These are phyloP conservation scores for Aspergillus clavatus DNA, from an alignment of 2,329 filamentous ascomycete species.

Conservation along the genomic window DNA sequence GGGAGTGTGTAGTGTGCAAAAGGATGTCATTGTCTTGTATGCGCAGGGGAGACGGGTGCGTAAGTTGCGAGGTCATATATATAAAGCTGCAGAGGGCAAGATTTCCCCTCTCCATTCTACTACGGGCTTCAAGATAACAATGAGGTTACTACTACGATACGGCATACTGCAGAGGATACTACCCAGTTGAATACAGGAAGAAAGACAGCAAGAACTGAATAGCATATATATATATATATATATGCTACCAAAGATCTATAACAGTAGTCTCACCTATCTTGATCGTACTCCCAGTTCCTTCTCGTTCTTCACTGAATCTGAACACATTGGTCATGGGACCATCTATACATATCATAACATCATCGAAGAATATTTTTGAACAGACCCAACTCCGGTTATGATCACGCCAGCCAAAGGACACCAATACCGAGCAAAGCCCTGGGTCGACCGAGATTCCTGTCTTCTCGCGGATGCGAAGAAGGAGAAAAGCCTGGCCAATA, in stretches of 20 bases:
- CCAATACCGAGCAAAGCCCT: conserved; percentile 11
- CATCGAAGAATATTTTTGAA: conserved; percentile 13
- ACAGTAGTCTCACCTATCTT: conserved; percentile 61
- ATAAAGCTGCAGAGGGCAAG: too few species aligned
- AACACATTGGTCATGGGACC: conserved; percentile 10
- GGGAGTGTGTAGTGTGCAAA: too few species aligned
- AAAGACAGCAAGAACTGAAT: too few species aligned
- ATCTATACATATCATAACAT: conserved; percentile 12
- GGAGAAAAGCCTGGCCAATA: conserved; percentile 4
- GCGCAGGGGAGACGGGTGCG: too few species aligned
- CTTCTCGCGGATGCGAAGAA: conserved; percentile 6
- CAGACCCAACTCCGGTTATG: conserved; percentile 16
- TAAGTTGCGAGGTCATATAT: too few species aligned
- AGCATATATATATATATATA: too few species aligned
- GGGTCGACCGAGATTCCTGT: conserved; percentile 4
- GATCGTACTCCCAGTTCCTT: conserved; percentile 41
- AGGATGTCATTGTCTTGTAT: too few species aligned
- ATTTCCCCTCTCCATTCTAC: too few species aligned
- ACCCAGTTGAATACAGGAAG: too few species aligned
- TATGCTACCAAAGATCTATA: not conserved
- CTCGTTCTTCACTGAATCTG: conserved; percentile 6
- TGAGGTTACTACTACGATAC: too few species aligned
- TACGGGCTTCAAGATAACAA: too few species aligned
- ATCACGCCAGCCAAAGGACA: conserved; percentile 15
- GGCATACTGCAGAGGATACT: too few species aligned